Conservation (phyloP, 83 land plant genomes). For the Picea abies region DNA sequence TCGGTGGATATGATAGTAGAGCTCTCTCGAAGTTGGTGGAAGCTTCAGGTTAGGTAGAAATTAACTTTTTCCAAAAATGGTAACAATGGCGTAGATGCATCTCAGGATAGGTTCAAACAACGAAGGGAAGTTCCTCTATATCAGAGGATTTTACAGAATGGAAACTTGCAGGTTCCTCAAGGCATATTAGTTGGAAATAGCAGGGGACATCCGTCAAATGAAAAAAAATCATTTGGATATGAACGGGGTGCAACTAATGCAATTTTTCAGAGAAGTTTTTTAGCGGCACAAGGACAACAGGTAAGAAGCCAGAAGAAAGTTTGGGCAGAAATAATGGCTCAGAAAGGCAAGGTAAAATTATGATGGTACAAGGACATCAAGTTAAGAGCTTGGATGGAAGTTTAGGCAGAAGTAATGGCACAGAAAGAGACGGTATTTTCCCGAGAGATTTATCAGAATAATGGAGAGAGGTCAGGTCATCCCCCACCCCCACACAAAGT, state of each 20-base stretch:
- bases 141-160: slow-evolving; percentile 42
- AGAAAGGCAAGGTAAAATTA: slow-evolving; percentile 29
- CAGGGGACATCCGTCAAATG: slow-evolving; percentile 8
- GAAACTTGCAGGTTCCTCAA: slow-evolving; percentile 35
- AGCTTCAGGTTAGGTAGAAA: too few relatives aligned
- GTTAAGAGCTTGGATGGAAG: slow-evolving; percentile 13
- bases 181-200: slow-evolving; percentile 21
- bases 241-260: slow-evolving; percentile 2
- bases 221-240: slow-evolving; percentile 7
- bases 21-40: too few relatives aligned
- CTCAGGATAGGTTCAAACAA: slow-evolving; percentile 26
- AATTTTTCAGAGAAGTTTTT: slow-evolving; percentile 14
- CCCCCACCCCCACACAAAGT: slow-evolving; percentile 52
- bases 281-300: slow-evolving; percentile 8
- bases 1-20: too few relatives aligned
- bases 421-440: slow-evolving; percentile 19
- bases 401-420: slow-evolving; percentile 14
- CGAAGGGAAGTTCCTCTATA: slow-evolving; percentile 37
- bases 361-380: not conserved
- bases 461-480: slow-evolving; percentile 30
- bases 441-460: slow-evolving; percentile 40
- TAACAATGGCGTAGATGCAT: slow-evolving; percentile 15
- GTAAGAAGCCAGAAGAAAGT: slow-evolving; percentile 14
- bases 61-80: too few relatives aligned
- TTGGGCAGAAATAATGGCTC: slow-evolving; percentile 20